phyloP scores from a whole-genome alignment of 1,284 basidiomycete species.

The Butyriboletus appendiculatus region DNA sequence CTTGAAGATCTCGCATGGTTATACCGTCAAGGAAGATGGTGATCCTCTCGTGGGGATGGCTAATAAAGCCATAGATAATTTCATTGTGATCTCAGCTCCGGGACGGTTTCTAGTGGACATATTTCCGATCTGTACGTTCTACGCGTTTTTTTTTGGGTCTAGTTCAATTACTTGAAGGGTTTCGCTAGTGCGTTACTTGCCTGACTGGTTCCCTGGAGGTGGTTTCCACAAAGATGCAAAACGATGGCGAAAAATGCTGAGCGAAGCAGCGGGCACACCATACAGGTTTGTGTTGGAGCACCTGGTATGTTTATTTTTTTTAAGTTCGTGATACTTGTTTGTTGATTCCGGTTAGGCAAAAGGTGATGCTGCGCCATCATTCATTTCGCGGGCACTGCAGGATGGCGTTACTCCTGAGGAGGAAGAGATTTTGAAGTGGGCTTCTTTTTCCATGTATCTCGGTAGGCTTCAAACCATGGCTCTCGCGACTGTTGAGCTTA shows the following conservation, averaged over 20 bases:
- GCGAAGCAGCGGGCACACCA: constrained; percentile 37
- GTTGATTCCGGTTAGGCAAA: constrained; percentile 32
- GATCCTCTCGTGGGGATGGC: constrained; percentile 30
- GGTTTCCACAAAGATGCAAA: constrained; percentile 43
- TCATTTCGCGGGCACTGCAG: constrained; percentile 29
- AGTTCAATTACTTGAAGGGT: neutral
- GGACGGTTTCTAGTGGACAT: constrained; percentile 33
- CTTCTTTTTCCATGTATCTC: constrained; percentile 15
- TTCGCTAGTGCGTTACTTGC: constrained; percentile 39
- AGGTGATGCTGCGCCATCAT: constrained; percentile 40
- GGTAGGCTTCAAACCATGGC: constrained; percentile 7
- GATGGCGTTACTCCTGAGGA: constrained; percentile 14
- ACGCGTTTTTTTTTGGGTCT: too few relatives aligned
- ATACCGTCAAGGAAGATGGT: constrained; percentile 16
- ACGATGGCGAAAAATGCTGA: constrained; percentile 37
- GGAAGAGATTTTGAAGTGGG: constrained; percentile 15
- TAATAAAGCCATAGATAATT: constrained; percentile 14
- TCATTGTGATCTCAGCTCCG: constrained; percentile 12
- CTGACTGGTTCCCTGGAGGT: constrained; percentile 50
- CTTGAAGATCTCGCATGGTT: constrained; percentile 21
- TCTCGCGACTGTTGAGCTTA: neutral
- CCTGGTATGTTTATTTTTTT: constrained; percentile 29
- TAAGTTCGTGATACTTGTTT: too few relatives aligned
- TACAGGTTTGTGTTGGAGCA: constrained; percentile 41
- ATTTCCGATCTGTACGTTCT: constrained; percentile 29